Conservation (phyloP, 257 asterid species). For the Voacanga thouarsii region DNA sequence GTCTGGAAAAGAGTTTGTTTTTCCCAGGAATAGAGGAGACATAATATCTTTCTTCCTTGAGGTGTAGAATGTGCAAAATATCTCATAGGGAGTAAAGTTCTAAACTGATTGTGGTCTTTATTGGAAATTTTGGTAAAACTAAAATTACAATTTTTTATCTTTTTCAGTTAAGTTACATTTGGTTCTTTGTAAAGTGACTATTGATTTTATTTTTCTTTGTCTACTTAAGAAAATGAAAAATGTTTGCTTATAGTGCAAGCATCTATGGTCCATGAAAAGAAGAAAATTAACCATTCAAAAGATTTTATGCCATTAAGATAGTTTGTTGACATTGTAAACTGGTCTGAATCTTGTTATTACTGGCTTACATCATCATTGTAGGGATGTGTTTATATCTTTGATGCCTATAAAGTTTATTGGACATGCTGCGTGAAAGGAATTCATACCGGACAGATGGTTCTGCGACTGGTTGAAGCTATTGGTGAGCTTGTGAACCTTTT, state of each 20-base stretch:
- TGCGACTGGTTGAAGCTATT: conserved; percentile 85
- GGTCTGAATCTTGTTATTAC: conserved; percentile 5
- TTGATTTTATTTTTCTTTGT: not conserved
- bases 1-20: not conserved
- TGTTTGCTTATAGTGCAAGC: not conserved
- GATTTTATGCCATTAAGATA: not conserved
- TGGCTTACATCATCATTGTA: conserved; percentile 23
- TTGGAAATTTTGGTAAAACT: not conserved
- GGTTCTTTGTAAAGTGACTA: not conserved
- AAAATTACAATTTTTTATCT: not conserved
- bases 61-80: not conserved
- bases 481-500: conserved; percentile 49
- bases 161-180: not conserved
- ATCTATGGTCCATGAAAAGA: not conserved
- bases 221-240: not conserved
- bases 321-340: conserved; percentile 1
- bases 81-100: not conserved
- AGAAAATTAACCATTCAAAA: not conserved
- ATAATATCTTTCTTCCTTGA: not conserved
- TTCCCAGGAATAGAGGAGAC: not conserved
- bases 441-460: conserved; percentile 90
- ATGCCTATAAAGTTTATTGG: conserved; percentile 94
- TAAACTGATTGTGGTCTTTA: not conserved
- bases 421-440: conserved; percentile 72
- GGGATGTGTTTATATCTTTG: conserved; percentile 89